Evolutionary conservation across 495 filamentous ascomycete species (phyloP), one percentile per base, ranked within the genome.

Genomic region (Aspergillus carlsbadensis): DNA sequence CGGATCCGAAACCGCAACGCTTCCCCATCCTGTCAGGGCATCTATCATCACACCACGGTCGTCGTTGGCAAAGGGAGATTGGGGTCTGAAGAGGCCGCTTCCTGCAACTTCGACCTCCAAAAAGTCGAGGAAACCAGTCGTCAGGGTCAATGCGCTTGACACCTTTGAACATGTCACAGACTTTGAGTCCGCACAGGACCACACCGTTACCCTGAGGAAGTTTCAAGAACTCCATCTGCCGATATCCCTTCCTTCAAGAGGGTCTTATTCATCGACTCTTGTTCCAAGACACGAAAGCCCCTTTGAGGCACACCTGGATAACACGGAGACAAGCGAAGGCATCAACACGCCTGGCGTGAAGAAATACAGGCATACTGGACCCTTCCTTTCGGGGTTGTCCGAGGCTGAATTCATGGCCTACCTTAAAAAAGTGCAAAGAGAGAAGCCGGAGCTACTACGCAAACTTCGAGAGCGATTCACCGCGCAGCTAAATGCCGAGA

Each of bases 151-250:
- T 11, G 80, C 85, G 31, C 77, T 95, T 52, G 94, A 99, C 75
- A 92, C 91, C 6, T 83, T 84, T 56, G 92, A 97, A 73, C 90
- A 96, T 66, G 84, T 96, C 69, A 96, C 91, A 53, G 91, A 96
- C 56, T 99, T 90, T 74, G 81, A 86, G 53, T 91, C 89, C 36
- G 87, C 91, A 1, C 79, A 85, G 46, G 91, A 96, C 65, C 91
- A 96, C 68, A 84, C 86, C 21, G 72, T 90, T 59, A 92, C 90
- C 10, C 71, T 96, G 42, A 77, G 81, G 67, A 98, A 98, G 74
- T 98, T 87, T 79, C 88, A 91, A 62, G 91, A 96, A 65, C 74
- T 92, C 64, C 78, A 83, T 54, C 71, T 90, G 52, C 86, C 89
- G 0, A 75, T 92, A 29, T 78, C 81, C 17, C 70, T 81, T 43